These are phyloP conservation scores for Ogataea minuta DNA, from an alignment of 805 yeast genomes.

Conservation along the genomic window DNA sequence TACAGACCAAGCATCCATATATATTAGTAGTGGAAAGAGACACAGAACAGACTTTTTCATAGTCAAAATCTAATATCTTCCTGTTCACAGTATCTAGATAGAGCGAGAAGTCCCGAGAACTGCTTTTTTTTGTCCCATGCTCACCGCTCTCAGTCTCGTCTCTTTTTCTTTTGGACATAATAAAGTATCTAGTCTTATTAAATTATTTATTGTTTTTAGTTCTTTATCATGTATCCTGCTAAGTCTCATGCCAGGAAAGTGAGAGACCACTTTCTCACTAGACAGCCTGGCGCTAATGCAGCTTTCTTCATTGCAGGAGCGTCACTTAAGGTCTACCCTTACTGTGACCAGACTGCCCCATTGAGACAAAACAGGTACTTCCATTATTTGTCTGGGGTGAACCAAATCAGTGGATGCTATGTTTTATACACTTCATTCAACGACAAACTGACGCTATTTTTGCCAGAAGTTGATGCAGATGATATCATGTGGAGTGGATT, in stretches of 20 bases:
- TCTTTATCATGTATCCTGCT: constrained; percentile 61
- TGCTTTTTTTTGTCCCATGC: background rate
- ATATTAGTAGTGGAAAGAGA: constrained; percentile 60
- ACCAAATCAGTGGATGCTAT: constrained; percentile 69
- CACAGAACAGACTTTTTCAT: constrained; percentile 62
- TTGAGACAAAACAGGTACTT: constrained; percentile 91
- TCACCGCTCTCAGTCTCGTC: background rate
- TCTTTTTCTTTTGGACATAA: constrained; percentile 4
- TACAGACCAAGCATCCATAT: constrained; percentile 73
- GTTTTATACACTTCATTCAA: constrained; percentile 53
- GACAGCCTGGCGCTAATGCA: constrained; percentile 16
- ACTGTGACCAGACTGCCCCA: constrained; percentile 75
- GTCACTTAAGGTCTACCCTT: constrained; percentile 55
- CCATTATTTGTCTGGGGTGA: constrained; percentile 80
- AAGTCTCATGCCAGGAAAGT: constrained; percentile 67
- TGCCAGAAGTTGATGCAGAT: constrained; percentile 82
- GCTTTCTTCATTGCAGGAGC: constrained; percentile 63
- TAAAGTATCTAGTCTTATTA: background rate
- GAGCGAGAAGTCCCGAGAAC: constrained; percentile 12
- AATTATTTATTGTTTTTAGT: background rate
- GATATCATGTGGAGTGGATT: constrained; percentile 96
- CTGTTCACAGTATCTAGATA: constrained; percentile 46
- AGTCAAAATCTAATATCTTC: constrained; percentile 59
- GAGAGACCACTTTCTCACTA: constrained; percentile 30
- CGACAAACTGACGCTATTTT: constrained; percentile 65